Evolutionary conservation across 257 asterid genomes (phyloP), one percentile per base, ranked within the genome.

Genomic region (Nicotiana noctiflora): DNA sequence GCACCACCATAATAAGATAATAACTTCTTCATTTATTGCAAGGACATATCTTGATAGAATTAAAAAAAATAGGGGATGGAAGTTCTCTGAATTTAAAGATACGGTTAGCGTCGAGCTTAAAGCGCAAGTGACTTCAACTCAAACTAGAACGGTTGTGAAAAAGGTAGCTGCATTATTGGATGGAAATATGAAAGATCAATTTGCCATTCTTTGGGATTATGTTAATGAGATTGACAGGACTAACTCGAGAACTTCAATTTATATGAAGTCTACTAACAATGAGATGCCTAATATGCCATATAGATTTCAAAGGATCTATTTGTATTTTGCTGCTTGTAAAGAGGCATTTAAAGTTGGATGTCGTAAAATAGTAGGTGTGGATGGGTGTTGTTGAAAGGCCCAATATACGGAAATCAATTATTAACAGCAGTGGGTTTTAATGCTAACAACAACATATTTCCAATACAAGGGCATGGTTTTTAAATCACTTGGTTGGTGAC

Each of bases 391-490:
- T 29, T 29, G 31, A 29, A 29, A 3, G 31, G 31, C 31, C 31
- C 2, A 29, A 29, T 29, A 3, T 29, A 29, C 2, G 31, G 31
- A 29, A 29, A 29, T 29, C 31, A 29, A 29, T 29, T 29, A 29
- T 2, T 29, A 29, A 29, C 31, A 29, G 31, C 2, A 29, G 31
- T 29, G 31, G 31, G 31, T 29, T 3, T 29, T 29, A 3, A 18
- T 63, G 40, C 11, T 63, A 63, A 14, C 14, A 63, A 63, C 3
- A 44, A 44, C 3, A 8, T 44, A 7, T 44, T 44, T 44, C 52
- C 52, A 44, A 84, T 2, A 53, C 81, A 15, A 81, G 81, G 81
- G 81, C 11, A 1, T 84, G 79, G 81, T 51, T 84, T 63, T 6
- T 81, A 3, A 34, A 17, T 21, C 27, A 32, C 3, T 29, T 70